Conservation (phyloP, 306 rosid species). For the Dicorynia guianensis region DNA sequence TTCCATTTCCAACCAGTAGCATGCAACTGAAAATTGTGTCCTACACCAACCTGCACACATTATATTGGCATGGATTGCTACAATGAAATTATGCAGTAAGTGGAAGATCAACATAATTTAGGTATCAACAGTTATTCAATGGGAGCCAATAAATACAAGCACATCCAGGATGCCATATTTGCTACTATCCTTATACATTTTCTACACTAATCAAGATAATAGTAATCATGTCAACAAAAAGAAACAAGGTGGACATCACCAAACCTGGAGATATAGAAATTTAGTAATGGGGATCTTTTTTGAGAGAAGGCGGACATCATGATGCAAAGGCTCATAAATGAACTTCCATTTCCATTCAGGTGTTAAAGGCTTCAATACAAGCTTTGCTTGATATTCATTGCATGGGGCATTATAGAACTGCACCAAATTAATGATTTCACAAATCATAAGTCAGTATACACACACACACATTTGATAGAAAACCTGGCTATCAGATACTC, state of each 20-base stretch:
- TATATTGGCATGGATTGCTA: constrained; percentile 33
- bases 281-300: constrained; percentile 88
- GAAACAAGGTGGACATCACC: constrained; percentile 9
- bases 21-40: constrained; percentile 82
- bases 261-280: constrained; percentile 90
- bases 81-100: constrained; percentile 31
- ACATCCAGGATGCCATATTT: constrained; percentile 1
- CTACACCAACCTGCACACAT: constrained; percentile 79
- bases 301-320: constrained; percentile 79
- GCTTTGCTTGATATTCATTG: constrained; percentile 83
- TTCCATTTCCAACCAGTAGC: constrained; percentile 99
- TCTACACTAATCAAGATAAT: constrained; percentile 18
- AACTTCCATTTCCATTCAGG: constrained; percentile 88
- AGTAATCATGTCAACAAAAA: constrained; percentile 25
- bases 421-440: constrained; percentile 35
- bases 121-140: background rate
- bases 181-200: constrained; percentile 13
- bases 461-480: no score
- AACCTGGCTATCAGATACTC: no score
- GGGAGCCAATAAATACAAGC: constrained; percentile 4
- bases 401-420: constrained; percentile 90
- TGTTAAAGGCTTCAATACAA: constrained; percentile 84
- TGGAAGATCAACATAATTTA: constrained; percentile 21
- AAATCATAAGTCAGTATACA: constrained; percentile 21
- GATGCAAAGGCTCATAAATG: constrained; percentile 76